Percentiles rank a stretch among this genome's conserved stretches.
These are phyloP conservation scores for Coniferiporia sulphurascens DNA, from an alignment of 1,284 basidiomycete species.

Conservation along the genomic window DNA sequence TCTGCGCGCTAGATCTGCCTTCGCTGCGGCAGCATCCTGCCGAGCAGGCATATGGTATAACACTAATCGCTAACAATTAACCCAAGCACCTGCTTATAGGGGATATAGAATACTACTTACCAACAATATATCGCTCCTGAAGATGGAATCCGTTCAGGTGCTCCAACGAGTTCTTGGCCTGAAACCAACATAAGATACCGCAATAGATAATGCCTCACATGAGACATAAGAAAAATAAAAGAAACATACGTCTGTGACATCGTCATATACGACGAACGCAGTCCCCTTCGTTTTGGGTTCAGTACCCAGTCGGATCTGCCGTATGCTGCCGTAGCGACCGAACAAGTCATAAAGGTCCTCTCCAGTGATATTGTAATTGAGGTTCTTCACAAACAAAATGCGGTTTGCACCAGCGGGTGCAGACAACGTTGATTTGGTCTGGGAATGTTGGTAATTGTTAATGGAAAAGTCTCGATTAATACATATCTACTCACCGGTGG, in stretches of 20 bases:
- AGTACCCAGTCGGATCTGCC: slow-evolving; percentile 92
- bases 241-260: slow-evolving; percentile 78
- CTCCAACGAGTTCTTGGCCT: slow-evolving; percentile 95
- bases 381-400: slow-evolving; percentile 83
- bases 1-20: slow-evolving; percentile 86
- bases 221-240: slow-evolving; percentile 5
- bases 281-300: slow-evolving; percentile 93
- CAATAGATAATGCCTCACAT: slow-evolving; percentile 20
- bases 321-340: slow-evolving; percentile 94
- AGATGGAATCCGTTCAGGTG: slow-evolving; percentile 98
- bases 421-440: slow-evolving; percentile 51
- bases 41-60: slow-evolving; percentile 97
- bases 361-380: slow-evolving; percentile 93
- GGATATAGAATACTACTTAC: slow-evolving; percentile 27
- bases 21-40: slow-evolving; percentile 87
- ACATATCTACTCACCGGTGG: slow-evolving; percentile 1
- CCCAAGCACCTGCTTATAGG: background rate
- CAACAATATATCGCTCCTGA: slow-evolving; percentile 94
- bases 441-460: background rate
- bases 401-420: slow-evolving; percentile 79
- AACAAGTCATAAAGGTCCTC: slow-evolving; percentile 97
- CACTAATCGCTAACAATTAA: slow-evolving; percentile 41
- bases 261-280: slow-evolving; percentile 90
- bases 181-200: slow-evolving; percentile 10
- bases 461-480: background rate